These are phyloP conservation scores for Typha latifolia DNA, from an alignment of 176 grass and related monocot species.

Conservation along the genomic window DNA sequence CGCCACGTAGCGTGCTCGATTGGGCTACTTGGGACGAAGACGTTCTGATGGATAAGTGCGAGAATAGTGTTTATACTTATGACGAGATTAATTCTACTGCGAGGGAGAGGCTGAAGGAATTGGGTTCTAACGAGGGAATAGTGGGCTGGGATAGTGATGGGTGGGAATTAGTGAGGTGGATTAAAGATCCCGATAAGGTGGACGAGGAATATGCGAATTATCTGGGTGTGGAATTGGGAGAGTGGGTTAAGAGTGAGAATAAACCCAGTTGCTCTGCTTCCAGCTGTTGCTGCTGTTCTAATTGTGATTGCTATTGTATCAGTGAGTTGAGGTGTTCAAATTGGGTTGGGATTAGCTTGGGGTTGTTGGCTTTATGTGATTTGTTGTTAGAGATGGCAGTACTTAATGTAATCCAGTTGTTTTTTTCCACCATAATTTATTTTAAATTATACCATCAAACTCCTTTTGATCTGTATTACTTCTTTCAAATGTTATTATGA, in stretches of 20 bases:
- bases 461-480: too few species aligned
- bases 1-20: constrained; percentile 67
- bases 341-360: neutral
- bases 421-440: neutral
- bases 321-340: neutral
- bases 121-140: neutral
- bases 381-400: neutral
- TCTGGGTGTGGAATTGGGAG: neutral
- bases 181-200: neutral
- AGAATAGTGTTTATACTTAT: neutral
- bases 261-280: neutral
- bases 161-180: neutral
- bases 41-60: neutral
- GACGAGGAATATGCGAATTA: neutral
- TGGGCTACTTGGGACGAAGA: constrained; percentile 21
- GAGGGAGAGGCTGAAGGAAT: constrained; percentile 26
- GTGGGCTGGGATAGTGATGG: constrained; percentile 8
- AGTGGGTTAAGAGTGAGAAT: neutral
- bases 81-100: neutral
- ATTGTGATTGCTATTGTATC: neutral
- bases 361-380: neutral
- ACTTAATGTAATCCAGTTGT: neutral
- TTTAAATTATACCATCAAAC: too few species aligned
- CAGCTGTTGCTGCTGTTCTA: neutral
- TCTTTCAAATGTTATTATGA: too few species aligned